phyloP scores from a whole-genome alignment of 2,329 filamentous ascomycete species.

The Paramyrothecium roridum region DNA sequence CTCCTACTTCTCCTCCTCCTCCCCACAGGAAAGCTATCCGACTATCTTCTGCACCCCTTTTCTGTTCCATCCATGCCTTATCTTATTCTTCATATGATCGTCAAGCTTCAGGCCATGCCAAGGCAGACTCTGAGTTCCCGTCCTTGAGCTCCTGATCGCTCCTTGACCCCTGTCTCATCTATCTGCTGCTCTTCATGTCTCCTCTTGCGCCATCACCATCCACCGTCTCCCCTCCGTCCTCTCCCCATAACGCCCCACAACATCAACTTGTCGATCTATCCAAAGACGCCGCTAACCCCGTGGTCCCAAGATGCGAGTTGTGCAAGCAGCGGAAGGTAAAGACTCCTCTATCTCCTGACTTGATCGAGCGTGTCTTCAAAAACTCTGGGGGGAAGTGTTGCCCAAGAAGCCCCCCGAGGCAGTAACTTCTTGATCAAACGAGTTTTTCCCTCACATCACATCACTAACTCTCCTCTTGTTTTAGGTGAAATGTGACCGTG shows the following conservation, averaged over 20 bases:
- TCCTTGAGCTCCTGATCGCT: too few species aligned
- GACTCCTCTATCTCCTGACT: constrained; percentile 1
- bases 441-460: background rate
- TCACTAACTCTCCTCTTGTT: constrained; percentile 8
- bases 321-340: constrained; percentile 78
- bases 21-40: too few species aligned
- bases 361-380: background rate
- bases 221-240: background rate
- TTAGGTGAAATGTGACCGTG: constrained; percentile 72
- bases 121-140: too few species aligned
- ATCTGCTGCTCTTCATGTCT: background rate
- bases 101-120: too few species aligned
- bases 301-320: constrained; percentile 61
- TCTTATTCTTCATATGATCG: too few species aligned
- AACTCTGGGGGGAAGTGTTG: too few species aligned
- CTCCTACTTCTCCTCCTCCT: too few species aligned
- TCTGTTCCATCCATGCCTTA: too few species aligned
- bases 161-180: background rate
- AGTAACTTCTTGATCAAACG: too few species aligned
- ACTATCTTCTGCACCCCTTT: too few species aligned
- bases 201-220: constrained; percentile 1
- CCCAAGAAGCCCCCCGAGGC: too few species aligned
- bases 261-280: constrained; percentile 2
- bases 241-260: background rate
- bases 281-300: constrained; percentile 30